Percentiles rank a stretch among this genome's conserved stretches.
phyloP scores from a whole-genome alignment of 441 rosid species.

The Jatropha podagrica region DNA sequence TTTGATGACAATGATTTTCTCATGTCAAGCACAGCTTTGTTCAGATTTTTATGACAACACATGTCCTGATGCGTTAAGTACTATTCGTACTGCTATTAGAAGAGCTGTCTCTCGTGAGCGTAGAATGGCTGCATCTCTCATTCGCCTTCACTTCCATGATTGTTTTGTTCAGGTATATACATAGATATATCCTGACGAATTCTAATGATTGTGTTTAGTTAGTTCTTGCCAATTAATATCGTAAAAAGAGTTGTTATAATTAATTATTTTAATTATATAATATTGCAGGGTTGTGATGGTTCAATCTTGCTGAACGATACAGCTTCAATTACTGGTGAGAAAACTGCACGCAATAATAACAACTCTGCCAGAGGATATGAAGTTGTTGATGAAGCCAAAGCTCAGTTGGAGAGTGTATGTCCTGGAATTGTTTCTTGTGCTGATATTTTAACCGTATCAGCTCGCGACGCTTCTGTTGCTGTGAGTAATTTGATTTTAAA shows the following conservation, averaged over 20 bases:
- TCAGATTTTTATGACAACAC: slow-evolving; percentile 39
- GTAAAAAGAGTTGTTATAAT: no score
- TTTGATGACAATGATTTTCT: background rate
- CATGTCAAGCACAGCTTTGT: slow-evolving; percentile 47
- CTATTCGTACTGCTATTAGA: slow-evolving; percentile 45
- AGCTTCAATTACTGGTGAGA: slow-evolving; percentile 43
- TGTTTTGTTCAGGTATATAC: slow-evolving; percentile 53
- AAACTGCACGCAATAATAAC: slow-evolving; percentile 31
- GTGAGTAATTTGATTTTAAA: slow-evolving; percentile 25
- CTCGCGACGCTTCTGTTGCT: slow-evolving; percentile 53
- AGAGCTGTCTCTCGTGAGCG: slow-evolving; percentile 33
- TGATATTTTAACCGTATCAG: slow-evolving; percentile 52
- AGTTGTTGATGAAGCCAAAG: slow-evolving; percentile 49
- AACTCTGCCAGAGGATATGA: slow-evolving; percentile 51
- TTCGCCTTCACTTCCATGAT: slow-evolving; percentile 65
- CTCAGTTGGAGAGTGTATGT: slow-evolving; percentile 42
- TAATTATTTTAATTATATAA: background rate
- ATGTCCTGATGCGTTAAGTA: slow-evolving; percentile 46
- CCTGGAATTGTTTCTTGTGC: slow-evolving; percentile 65
- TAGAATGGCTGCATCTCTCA: slow-evolving; percentile 61
- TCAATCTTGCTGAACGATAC: slow-evolving; percentile 51
- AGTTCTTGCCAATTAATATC: background rate
- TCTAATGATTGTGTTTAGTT: background rate
- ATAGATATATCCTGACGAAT: background rate
- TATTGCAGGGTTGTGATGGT: slow-evolving; percentile 58